Base-by-base conservation (phyloP, 192 early-diverging fungal genomes). In the Entomortierella beljakovae region DNA sequence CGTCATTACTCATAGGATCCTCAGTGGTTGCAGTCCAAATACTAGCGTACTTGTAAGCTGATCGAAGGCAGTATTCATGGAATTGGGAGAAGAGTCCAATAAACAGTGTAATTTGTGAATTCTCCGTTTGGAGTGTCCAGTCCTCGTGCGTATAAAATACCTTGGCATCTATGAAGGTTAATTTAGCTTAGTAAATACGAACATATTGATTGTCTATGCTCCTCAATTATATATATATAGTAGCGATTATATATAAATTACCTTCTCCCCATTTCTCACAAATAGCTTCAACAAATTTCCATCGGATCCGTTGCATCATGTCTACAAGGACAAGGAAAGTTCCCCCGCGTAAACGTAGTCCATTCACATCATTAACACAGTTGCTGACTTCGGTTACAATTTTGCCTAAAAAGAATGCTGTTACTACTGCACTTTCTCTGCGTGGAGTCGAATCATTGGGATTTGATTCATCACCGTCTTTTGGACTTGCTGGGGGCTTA, bases 181-280 rank as follows among this genome's bases (percentile, higher is more conserved):
- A 93, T 72, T 87, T 80, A 57, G 90, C 86, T 88, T 94, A 92
- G 65, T 83, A 85, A n/a, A n/a, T n/a, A n/a, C n/a, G n/a, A n/a
- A n/a, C n/a, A n/a, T n/a, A n/a, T n/a, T n/a, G n/a, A n/a, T n/a
- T n/a, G n/a, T n/a, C n/a, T n/a, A n/a, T n/a, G n/a, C n/a, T n/a
- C n/a, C n/a, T n/a, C n/a, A n/a, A n/a, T n/a, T n/a, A n/a, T n/a
- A n/a, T n/a, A n/a, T n/a, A n/a, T n/a, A n/a, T n/a, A n/a, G n/a
- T n/a, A n/a, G n/a, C n/a, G n/a, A n/a, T n/a, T n/a, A n/a, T n/a
- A n/a, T n/a, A 38, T 55, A 51, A 64, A 42, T 84, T 90, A 92
- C 95, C 94, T 75, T 88, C 81, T 54, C 90, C 87, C 89, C 95
- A 92, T 65, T 82, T 86, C 52, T 89, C 84, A 80, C 95, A 96